Conservation (phyloP, 176 grass and related monocot species). For the Poa annua region DNA sequence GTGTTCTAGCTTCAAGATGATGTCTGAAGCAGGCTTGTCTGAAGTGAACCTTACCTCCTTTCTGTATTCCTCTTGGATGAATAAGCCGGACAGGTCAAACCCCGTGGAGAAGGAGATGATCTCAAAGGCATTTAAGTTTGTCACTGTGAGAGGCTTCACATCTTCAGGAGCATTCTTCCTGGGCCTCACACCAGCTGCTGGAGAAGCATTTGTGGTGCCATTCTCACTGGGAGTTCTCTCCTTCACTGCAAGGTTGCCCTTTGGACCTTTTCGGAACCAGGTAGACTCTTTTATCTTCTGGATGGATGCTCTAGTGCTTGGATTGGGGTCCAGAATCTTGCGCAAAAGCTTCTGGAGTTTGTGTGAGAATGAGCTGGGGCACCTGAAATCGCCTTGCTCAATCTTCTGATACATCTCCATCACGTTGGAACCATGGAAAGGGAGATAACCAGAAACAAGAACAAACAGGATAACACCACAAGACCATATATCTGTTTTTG, state of each 20-base stretch:
- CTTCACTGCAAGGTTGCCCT: slow-evolving; percentile 35
- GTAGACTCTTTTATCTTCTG: slow-evolving; percentile 73
- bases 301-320: slow-evolving; percentile 65
- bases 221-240: slow-evolving; percentile 37
- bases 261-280: slow-evolving; percentile 77
- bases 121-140: slow-evolving; percentile 80
- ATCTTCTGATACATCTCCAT: slow-evolving; percentile 86
- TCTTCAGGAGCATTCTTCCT: slow-evolving; percentile 39
- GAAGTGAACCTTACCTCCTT: slow-evolving; percentile 78
- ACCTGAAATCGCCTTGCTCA: slow-evolving; percentile 67
- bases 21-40: slow-evolving; percentile 55
- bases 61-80: slow-evolving; percentile 51
- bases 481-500: slow-evolving; percentile 85
- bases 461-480: slow-evolving; percentile 88
- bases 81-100: slow-evolving; percentile 74
- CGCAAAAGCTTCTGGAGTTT: slow-evolving; percentile 63
- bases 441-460: slow-evolving; percentile 71
- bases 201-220: slow-evolving; percentile 4
- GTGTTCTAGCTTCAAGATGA: slow-evolving; percentile 62
- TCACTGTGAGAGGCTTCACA: slow-evolving; percentile 41
- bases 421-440: slow-evolving; percentile 74
- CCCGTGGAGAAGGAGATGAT: slow-evolving; percentile 78
- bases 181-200: slow-evolving; percentile 18
- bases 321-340: slow-evolving; percentile 83
- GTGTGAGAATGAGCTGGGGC: slow-evolving; percentile 67